Evolutionary conservation across 2,329 filamentous ascomycete genomes (phyloP).

Genomic region (Pestalotiopsis sp.): DNA sequence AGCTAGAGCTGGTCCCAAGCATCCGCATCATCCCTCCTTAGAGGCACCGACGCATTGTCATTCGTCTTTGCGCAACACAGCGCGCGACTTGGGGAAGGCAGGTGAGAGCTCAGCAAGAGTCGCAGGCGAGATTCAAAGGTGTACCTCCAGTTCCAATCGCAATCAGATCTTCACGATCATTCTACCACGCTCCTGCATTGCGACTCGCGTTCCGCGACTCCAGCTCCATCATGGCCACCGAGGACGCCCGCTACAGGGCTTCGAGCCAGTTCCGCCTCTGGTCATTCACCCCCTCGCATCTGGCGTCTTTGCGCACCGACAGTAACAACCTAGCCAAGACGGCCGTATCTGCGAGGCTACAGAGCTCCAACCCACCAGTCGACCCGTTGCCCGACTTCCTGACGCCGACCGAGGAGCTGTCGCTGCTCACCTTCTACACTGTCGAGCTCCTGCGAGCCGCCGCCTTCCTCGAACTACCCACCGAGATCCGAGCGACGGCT

Average conservation of each 20-base stretch:
- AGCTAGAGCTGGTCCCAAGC: not conserved
- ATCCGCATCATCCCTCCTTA: not conserved
- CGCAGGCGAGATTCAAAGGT: not conserved
- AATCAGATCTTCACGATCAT: too few relatives aligned
- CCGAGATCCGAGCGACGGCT: constrained; percentile 68
- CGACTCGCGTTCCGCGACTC: not conserved
- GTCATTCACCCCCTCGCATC: constrained; percentile 80
- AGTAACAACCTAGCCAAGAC: constrained; percentile 75
- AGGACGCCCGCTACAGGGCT: constrained; percentile 88
- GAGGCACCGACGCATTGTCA: not conserved
- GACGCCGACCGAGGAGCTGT: constrained; percentile 79
- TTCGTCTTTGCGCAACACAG: not conserved
- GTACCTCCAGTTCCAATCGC: too few relatives aligned
- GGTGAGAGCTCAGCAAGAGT: not conserved
- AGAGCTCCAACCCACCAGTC: constrained; percentile 50
- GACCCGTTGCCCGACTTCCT: constrained; percentile 72
- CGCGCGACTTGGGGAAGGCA: not conserved
- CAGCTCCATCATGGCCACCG: constrained; percentile 61
- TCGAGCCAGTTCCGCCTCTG: constrained; percentile 91
- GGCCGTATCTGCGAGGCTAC: constrained; percentile 61
- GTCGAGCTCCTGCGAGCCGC: constrained; percentile 59
- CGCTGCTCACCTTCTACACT: constrained; percentile 78
- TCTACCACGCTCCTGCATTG: not conserved
- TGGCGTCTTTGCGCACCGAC: constrained; percentile 71
- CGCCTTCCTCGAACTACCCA: constrained; percentile 52